phyloP scores from a whole-genome alignment of 768 basidiomycete genomes.

The Termitomyces titanicus region DNA sequence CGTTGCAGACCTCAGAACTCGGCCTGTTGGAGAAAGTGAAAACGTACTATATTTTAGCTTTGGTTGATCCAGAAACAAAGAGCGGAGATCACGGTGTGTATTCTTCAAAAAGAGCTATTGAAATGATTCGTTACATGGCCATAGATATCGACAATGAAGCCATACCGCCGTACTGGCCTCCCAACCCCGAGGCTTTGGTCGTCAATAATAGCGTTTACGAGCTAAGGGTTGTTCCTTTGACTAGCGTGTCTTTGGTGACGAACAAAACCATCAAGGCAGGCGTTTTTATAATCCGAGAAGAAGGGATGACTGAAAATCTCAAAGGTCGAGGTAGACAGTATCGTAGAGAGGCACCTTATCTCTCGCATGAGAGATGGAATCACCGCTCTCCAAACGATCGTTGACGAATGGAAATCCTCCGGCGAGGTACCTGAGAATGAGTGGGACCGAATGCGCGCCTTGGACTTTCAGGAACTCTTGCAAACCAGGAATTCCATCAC shows the following conservation, averaged over 20 bases:
- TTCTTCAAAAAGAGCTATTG: not conserved
- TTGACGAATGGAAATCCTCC: conserved; percentile 53
- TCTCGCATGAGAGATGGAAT: conserved; percentile 57
- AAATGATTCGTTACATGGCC: not conserved
- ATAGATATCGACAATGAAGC: conserved; percentile 56
- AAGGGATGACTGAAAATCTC: not conserved
- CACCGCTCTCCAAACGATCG: conserved; percentile 42
- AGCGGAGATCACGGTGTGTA: conserved; percentile 45
- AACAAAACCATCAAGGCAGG: conserved; percentile 66
- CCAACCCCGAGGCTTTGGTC: conserved; percentile 41
- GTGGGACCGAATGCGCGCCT: conserved; percentile 76
- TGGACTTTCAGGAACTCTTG: conserved; percentile 89
- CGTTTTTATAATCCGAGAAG: not conserved
- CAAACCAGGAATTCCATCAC: conserved; percentile 51
- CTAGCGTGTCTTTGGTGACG: conserved; percentile 76
- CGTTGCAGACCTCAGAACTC: conserved; percentile 37
- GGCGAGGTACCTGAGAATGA: conserved; percentile 68
- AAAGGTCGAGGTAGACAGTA: conserved; percentile 68
- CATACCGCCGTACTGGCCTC: conserved; percentile 79
- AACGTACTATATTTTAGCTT: conserved; percentile 66
- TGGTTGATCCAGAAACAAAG: conserved; percentile 65
- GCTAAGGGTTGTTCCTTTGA: conserved; percentile 56
- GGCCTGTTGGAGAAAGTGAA: conserved; percentile 46
- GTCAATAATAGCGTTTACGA: conserved; percentile 63
- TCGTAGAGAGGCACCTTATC: conserved; percentile 65